A percentile compares a stretch with the other conserved stretches of the same genome.
Conservation (phyloP, 305 asterid genomes). For the Caryopteris hybrid region DNA sequence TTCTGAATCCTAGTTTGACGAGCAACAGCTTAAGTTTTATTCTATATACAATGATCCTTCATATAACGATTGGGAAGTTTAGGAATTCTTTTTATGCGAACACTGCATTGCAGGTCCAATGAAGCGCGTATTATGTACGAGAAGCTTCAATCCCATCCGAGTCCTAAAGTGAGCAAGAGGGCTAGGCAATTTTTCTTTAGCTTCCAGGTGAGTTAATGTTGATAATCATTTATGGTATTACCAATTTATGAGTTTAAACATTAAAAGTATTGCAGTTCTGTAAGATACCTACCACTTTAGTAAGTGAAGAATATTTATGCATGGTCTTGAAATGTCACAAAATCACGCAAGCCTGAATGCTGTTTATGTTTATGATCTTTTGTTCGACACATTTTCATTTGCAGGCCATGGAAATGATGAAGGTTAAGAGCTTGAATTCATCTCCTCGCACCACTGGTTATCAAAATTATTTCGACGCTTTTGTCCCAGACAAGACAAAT, state of each 20-base stretch:
- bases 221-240: not conserved
- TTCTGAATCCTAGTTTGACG: not conserved
- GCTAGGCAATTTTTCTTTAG: conserved; percentile 65
- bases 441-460: conserved; percentile 40
- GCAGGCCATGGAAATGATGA: conserved; percentile 97
- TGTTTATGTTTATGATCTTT: not conserved
- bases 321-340: not conserved
- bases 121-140: conserved; percentile 90
- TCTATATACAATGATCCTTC: not conserved
- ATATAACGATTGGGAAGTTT: no score
- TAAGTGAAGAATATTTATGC: no score
- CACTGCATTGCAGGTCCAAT: conserved; percentile 39
- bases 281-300: not conserved
- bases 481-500: conserved; percentile 44
- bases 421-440: conserved; percentile 37
- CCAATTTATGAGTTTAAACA: not conserved
- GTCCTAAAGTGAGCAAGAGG: conserved; percentile 69
- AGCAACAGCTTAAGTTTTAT: conserved; percentile 1
- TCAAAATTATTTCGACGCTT: conserved; percentile 75
- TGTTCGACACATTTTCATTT: conserved; percentile 7
- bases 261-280: not conserved
- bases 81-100: not conserved
- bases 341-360: not conserved
- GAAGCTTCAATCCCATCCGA: conserved; percentile 85
- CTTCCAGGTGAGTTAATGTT: conserved; percentile 57